phyloP scores from a whole-genome alignment of 2,329 filamentous ascomycete genomes.

The Cladophialophora carrionii region DNA sequence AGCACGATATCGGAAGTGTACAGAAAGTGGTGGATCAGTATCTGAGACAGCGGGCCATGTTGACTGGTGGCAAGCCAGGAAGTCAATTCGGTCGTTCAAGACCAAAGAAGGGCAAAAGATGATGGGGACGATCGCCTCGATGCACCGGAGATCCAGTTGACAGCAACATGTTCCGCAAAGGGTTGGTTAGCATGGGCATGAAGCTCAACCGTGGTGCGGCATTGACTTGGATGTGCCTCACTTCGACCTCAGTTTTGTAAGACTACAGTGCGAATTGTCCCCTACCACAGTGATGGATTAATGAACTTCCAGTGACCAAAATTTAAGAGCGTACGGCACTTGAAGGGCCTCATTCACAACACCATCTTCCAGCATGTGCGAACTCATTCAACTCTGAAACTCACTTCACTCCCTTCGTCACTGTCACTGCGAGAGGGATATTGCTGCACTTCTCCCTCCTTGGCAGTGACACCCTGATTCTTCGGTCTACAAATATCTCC shows the following conservation, averaged over 20 bases:
- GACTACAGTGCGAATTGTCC: neutral
- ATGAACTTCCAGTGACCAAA: neutral
- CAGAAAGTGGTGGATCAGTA: conserved; percentile 76
- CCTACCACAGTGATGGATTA: conserved; percentile 4
- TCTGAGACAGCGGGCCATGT: conserved; percentile 56
- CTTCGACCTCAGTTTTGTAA: conserved; percentile 7
- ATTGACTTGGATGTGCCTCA: neutral
- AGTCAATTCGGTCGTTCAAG: conserved; percentile 21
- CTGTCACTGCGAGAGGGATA: neutral
- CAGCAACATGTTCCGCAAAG: neutral
- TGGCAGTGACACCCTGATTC: neutral
- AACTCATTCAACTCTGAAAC: neutral
- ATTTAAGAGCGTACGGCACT: neutral
- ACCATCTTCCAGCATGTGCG: neutral
- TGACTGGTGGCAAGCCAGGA: conserved; percentile 42
- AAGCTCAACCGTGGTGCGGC: neutral
- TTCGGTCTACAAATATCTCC: conserved; percentile 7
- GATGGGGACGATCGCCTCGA: neutral
- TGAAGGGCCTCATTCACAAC: neutral
- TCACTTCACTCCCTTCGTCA: conserved; percentile 1
- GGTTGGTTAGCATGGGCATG: neutral
- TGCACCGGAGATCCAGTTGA: neutral
- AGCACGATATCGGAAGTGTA: conserved; percentile 84
- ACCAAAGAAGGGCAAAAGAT: conserved; percentile 31
- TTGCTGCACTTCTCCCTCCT: neutral